These are phyloP conservation scores for Hypoxylon fuscum DNA, from an alignment of 495 filamentous ascomycete species.

Conservation along the genomic window DNA sequence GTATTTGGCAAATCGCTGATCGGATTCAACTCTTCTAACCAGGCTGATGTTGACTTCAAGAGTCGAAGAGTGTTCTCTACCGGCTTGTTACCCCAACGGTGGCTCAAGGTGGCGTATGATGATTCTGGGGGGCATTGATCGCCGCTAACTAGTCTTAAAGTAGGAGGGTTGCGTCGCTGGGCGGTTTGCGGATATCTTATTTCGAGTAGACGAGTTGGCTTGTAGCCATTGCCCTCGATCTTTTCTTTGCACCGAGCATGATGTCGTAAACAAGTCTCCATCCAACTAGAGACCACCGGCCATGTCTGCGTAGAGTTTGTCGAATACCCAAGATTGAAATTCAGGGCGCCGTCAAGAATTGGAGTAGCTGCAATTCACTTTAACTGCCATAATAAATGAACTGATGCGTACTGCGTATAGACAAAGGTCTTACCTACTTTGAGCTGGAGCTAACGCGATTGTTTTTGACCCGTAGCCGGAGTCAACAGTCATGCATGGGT, in stretches of 20 bases:
- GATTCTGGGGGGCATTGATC: neutral
- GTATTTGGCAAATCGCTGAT: constrained; percentile 3
- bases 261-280: neutral
- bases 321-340: constrained; percentile 5
- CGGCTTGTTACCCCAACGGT: constrained; percentile 13
- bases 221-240: neutral
- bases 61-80: constrained; percentile 7
- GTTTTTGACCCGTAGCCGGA: constrained; percentile 1
- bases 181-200: neutral
- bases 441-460: neutral
- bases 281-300: constrained; percentile 1
- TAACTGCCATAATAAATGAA: neutral
- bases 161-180: neutral
- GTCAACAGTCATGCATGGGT: constrained; percentile 2
- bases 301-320: constrained; percentile 8
- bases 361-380: neutral
- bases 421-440: too few relatives aligned
- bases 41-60: neutral
- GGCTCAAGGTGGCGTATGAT: constrained; percentile 5
- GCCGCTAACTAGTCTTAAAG: constrained; percentile 7
- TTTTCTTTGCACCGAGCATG: neutral
- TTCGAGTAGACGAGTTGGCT: constrained; percentile 1
- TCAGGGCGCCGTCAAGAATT: neutral
- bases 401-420: neutral
- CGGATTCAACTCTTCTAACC: neutral